Base-by-base conservation (phyloP, 2,329 filamentous ascomycete species). In the Nannizziopsis barbatae region DNA sequence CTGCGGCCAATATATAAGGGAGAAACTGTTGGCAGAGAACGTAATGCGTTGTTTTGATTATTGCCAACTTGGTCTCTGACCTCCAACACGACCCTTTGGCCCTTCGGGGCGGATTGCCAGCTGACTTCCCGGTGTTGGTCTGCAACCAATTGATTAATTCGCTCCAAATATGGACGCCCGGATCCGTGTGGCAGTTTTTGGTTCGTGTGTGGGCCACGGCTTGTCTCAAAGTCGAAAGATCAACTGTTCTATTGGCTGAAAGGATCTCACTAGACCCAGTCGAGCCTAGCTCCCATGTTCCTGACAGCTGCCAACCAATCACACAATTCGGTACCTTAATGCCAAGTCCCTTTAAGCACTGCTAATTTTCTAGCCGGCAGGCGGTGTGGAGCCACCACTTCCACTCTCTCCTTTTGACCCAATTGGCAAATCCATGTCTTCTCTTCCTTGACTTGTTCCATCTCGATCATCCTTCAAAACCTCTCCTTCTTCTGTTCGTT, bases 401-500 rank as follows among this genome's bases (percentile, higher is more conserved):
- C 42, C 31, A n/a, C n/a, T n/a, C 31, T 36, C 33, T 22, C 11
- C 30, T 36, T 15, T 11, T 37, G 35, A 37, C 38, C 38, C 38
- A 20, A 15, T 36, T 15, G 12, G 33, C 33, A 12, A 36, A 36
- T 41, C 38, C 38, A 37, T 47, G 30, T 27, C 38, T 14, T 33
- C 15, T 10, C 18, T 10, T 18, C 15, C 22, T 27, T 27, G 22
- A 27, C 22, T 27, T 17, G 45, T 47, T 15, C 20, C 37, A 17
- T 33, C 22, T 41, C 22, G 12, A 17, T 40, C 35, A 37, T 37
- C 35, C 14, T 17, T 14, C 35, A n/a, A 37, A 37, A 14, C 10
- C 35, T 31, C 32, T 33, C 15, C 41, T 31, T 43, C 43, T 32
- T 27, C 14, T 15, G 14, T 39, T 46, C 44, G 44, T 40, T 39